Base-by-base conservation (phyloP, 192 early-diverging fungal genomes). In the Ambispora gerdemannii region DNA sequence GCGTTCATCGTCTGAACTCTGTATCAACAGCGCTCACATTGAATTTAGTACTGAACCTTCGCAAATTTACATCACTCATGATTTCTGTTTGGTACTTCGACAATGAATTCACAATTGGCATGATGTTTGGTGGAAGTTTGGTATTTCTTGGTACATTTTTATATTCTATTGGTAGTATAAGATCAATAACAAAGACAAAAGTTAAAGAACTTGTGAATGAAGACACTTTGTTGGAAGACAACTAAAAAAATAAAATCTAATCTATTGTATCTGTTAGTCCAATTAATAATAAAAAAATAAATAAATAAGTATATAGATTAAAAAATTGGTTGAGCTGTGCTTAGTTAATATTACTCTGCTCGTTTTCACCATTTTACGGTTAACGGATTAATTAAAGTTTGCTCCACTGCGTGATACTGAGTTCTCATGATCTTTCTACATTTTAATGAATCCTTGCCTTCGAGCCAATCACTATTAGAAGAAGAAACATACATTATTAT, bases 31-130 rank as follows among this genome's bases (percentile, higher is more conserved):
- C 92, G 11, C 79, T 96, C 4, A 93, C 94, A 0, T 76, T 95
- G 27, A 96, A 94, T 70, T 82, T 96, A 10, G 89, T 96, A 7
- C 80, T 96, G 17, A 92, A 90, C 53, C 71, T 96, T 22, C 87
- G 94, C 25, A 96, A 96, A 75, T 88, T 93, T 36, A 87, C 90
- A 11, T 91, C 89, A 22, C 74, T 96, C 33, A 63, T 93, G 15
- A 82, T 96, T 25, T 93, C 91, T 0, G 82, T 96, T 11, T 30
- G 90, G 32, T 80, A 91, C 31, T 96, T 96, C 73, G 80, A 88
- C 28, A 95, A 93, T 74, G 78, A 81, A 0, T 86, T 96, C 73
- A 87, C 87, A 4, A 70, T 73, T 2, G 83, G 84, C 32, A 86
- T 89, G 70, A 74, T 83, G 36, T 47, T 84, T 17, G 94, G 94